A percentile compares a stretch with the other conserved stretches of the same genome.
Conservation (phyloP, 1,284 basidiomycete species). For the Heterobasidion annosum region DNA sequence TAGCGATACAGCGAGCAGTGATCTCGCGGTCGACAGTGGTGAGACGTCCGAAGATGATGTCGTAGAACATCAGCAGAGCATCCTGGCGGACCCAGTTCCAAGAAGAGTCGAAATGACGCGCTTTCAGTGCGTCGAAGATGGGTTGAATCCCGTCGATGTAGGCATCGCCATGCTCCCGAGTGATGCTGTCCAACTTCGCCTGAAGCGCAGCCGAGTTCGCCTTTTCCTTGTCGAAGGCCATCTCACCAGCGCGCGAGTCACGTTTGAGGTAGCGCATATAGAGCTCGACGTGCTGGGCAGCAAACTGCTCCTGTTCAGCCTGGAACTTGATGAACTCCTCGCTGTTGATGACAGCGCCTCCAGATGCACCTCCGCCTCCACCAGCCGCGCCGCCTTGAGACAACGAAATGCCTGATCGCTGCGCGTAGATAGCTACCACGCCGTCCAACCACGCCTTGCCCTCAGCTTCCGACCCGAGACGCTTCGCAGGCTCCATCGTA, state of each 20-base stretch:
- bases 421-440: conserved; percentile 79
- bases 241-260: conserved; percentile 88
- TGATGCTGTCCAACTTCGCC: conserved; percentile 81
- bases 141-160: conserved; percentile 96
- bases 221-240: conserved; percentile 84
- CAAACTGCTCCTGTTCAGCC: conserved; percentile 87
- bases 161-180: conserved; percentile 83
- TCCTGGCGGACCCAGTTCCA: conserved; percentile 99
- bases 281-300: conserved; percentile 88
- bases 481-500: conserved; percentile 91
- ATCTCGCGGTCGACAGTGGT: conserved; percentile 92
- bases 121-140: conserved; percentile 90
- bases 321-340: conserved; percentile 98
- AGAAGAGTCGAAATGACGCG: conserved; percentile 94
- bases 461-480: conserved; percentile 85
- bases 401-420: conserved; percentile 83
- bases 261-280: conserved; percentile 94
- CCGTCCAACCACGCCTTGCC: conserved; percentile 92
- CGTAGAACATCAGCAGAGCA: conserved; percentile 92
- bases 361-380: conserved; percentile 46
- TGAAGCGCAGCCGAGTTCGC: conserved; percentile 67
- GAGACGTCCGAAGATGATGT: conserved; percentile 92
- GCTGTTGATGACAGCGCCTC: conserved; percentile 85
- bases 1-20: conserved; percentile 94
- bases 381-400: conserved; percentile 54